These are phyloP conservation scores for Cercospora beticola DNA, from an alignment of 2,329 filamentous ascomycete genomes.

Conservation along the genomic window DNA sequence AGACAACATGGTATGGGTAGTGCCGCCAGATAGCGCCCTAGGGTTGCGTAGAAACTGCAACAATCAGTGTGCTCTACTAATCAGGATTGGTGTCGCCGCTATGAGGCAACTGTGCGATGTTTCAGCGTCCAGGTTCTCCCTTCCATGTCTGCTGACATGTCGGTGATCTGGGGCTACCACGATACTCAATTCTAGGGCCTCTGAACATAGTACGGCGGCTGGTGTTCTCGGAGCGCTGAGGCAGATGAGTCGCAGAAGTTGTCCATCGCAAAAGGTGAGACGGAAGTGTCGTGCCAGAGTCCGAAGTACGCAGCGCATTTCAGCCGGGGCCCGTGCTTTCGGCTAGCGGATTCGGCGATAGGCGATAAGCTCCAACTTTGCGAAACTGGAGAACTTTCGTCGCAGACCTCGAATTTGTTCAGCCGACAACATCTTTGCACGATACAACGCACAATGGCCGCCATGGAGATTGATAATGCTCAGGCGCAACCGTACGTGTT, in stretches of 20 bases:
- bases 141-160: background rate
- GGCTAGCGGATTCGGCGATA: background rate
- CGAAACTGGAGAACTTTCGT: slow-evolving; percentile 6
- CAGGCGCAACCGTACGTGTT: slow-evolving; percentile 91
- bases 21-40: background rate
- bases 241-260: background rate
- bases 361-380: background rate
- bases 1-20: background rate
- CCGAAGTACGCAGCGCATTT: background rate
- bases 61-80: background rate
- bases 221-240: background rate
- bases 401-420: background rate
- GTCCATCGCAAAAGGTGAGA: background rate
- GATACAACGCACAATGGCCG: background rate
- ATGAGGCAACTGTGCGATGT: background rate
- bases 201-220: background rate
- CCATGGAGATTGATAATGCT: slow-evolving; percentile 27
- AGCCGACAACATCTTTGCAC: background rate
- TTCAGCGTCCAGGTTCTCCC: background rate
- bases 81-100: background rate
- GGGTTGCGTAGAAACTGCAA: background rate
- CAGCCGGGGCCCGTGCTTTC: background rate
- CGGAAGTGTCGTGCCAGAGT: background rate
- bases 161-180: background rate
- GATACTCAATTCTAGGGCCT: background rate